Base-by-base conservation (phyloP, 257 asterid genomes). In the Forsythia suspensa region DNA sequence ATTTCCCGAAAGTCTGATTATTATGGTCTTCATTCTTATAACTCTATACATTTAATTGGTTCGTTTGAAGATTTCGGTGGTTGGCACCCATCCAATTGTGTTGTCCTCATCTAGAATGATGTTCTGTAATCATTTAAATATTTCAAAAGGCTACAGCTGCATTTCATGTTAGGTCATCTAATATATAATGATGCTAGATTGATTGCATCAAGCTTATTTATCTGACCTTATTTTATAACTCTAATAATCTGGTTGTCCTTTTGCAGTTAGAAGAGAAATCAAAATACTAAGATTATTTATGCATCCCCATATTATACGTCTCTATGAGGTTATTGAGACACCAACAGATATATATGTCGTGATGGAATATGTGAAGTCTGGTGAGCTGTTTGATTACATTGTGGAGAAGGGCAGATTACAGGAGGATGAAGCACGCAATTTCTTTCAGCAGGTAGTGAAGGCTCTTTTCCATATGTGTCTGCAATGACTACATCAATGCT, bases 261-360 rank as follows among this genome's bases (percentile, higher is more conserved):
- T 63, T 85, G 83, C 84, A 88, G 91, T 88, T 24, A 84, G 87
- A 34, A 83, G 91, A 68, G 91, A 88, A 71, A 88, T 86, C 46
- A 85, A 88, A 76, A 88, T 88, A 73, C 86, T 88, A 38, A 81
- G 89, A 82, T 73, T 88, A 63, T 88, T 88, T 16, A 86, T 88
- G 72, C 89, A 88, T 67, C 91, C 91, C 20, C 91, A 88, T 84
- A 86, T 85, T 72, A 88, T 88, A 75, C 88, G 91, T 61, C 89
- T 88, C 20, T 88, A 88, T 82, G 89, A 88, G 83, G 89, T 85
- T 61, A 86, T 88, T 21, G 91, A 88, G 85, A 88, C 89, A 6
- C 83, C 88, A 21, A 55, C 85, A 10, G 91, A 88, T 82, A 88
- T 88, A 38, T 85, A 59, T 51, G 89, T 88, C 44, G 89, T 88